A percentile compares a stretch with the other conserved stretches of the same genome.
These are phyloP conservation scores for Aspergillus ellipticus DNA, from an alignment of 495 filamentous ascomycete genomes.

Conservation along the genomic window DNA sequence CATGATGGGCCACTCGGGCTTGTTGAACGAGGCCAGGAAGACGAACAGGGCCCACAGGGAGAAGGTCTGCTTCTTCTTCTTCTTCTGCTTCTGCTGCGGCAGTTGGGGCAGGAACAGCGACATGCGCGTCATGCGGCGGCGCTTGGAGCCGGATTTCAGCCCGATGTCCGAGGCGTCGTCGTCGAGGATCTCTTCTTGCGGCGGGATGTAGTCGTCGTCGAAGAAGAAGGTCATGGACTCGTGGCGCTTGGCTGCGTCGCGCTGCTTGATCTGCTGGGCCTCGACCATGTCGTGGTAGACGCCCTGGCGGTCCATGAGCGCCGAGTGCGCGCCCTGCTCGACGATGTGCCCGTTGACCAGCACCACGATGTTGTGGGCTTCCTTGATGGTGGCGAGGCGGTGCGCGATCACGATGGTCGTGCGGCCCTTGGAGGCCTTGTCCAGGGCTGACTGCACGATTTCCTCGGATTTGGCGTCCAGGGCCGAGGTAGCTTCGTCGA, in stretches of 20 bases:
- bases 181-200: slow-evolving; percentile 4
- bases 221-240: slow-evolving; percentile 12
- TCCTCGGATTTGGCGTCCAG: slow-evolving; percentile 93
- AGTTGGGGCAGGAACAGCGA: slow-evolving; percentile 3
- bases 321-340: slow-evolving; percentile 79
- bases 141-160: neutral
- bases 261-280: slow-evolving; percentile 72
- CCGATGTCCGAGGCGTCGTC: slow-evolving; percentile 16
- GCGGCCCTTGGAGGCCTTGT: slow-evolving; percentile 75
- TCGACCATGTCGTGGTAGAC: slow-evolving; percentile 76
- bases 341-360: slow-evolving; percentile 81
- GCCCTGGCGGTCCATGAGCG: slow-evolving; percentile 54
- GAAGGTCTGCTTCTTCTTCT: slow-evolving; percentile 49
- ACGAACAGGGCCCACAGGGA: slow-evolving; percentile 77
- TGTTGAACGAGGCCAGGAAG: slow-evolving; percentile 80
- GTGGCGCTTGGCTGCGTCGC: neutral
- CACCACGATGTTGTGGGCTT: slow-evolving; percentile 93
- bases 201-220: slow-evolving; percentile 10
- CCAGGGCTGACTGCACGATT: slow-evolving; percentile 87
- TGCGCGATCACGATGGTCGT: slow-evolving; percentile 97
- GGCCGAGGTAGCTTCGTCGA: slow-evolving; percentile 94
- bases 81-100: slow-evolving; percentile 33
- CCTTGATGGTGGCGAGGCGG: slow-evolving; percentile 86
- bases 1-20: slow-evolving; percentile 67
- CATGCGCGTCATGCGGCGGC: neutral